These are phyloP conservation scores for Cyberlindnera japonica DNA, from an alignment of 805 yeast species.

Conservation along the genomic window DNA sequence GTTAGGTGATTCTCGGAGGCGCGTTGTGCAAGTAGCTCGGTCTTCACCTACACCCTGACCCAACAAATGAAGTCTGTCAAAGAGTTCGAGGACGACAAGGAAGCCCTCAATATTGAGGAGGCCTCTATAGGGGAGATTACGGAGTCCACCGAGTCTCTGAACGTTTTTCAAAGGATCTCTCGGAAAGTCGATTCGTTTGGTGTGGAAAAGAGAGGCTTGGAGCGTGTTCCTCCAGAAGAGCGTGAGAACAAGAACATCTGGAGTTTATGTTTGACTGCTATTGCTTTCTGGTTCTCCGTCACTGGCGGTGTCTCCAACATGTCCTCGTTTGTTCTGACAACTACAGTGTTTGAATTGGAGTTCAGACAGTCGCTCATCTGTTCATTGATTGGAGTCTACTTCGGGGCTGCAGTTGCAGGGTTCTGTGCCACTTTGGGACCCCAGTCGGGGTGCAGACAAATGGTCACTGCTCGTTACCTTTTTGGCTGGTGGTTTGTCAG, in stretches of 20 bases:
- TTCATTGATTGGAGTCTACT: constrained; percentile 60
- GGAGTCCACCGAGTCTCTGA: background rate
- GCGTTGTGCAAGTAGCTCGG: too few relatives aligned
- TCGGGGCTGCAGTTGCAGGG: constrained; percentile 77
- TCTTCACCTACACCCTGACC: background rate
- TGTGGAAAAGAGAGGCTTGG: constrained; percentile 78
- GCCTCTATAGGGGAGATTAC: background rate
- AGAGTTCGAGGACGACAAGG: constrained; percentile 9
- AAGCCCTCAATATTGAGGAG: constrained; percentile 7
- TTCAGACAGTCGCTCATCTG: constrained; percentile 58
- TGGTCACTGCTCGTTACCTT: constrained; percentile 75
- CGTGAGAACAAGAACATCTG: constrained; percentile 31
- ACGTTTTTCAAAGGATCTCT: constrained; percentile 32
- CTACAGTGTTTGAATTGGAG: constrained; percentile 64
- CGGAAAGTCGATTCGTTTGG: constrained; percentile 49
- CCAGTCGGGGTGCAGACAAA: constrained; percentile 82
- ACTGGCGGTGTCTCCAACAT: constrained; percentile 84
- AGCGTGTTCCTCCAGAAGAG: constrained; percentile 64
- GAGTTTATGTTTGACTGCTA: constrained; percentile 39
- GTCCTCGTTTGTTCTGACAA: constrained; percentile 78
- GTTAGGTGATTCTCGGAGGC: too few relatives aligned
- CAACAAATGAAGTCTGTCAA: background rate
- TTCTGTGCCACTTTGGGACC: constrained; percentile 88
- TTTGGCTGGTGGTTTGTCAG: constrained; percentile 88
- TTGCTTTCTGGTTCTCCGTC: constrained; percentile 81